Percentiles rank a stretch among this genome's conserved stretches.
phyloP scores from a whole-genome alignment of 768 basidiomycete species.

The Boletus barrowsii region DNA sequence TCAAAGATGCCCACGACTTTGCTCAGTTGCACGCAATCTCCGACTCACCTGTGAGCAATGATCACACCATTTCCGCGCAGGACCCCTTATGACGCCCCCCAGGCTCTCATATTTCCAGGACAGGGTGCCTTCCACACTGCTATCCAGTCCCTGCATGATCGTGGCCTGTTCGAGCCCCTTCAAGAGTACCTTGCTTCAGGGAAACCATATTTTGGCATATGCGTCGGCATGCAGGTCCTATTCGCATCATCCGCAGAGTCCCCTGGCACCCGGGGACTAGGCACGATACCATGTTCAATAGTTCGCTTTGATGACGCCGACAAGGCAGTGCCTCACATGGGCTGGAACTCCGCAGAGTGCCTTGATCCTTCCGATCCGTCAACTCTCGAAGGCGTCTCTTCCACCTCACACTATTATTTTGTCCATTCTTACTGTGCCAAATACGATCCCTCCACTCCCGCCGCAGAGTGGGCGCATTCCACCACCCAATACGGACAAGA shows the following conservation, averaged over 20 bases:
- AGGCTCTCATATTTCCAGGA: slow-evolving; percentile 96
- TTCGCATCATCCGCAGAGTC: slow-evolving; percentile 86
- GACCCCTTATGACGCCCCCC: slow-evolving; percentile 10
- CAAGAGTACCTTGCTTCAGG: slow-evolving; percentile 81
- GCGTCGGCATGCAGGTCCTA: slow-evolving; percentile 97
- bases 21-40: slow-evolving; percentile 38
- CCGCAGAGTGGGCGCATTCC: slow-evolving; percentile 76
- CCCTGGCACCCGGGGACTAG: slow-evolving; percentile 64
- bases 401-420: slow-evolving; percentile 84
- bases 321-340: slow-evolving; percentile 96
- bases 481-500: slow-evolving; percentile 95
- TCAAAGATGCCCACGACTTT: slow-evolving; percentile 77
- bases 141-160: slow-evolving; percentile 66
- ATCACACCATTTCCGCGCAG: slow-evolving; percentile 4
- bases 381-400: slow-evolving; percentile 45
- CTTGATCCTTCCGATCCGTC: slow-evolving; percentile 42
- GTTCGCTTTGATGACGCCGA: slow-evolving; percentile 63
- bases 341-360: slow-evolving; percentile 83
- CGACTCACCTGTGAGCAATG: slow-evolving; percentile 61
- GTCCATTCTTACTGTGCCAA: slow-evolving; percentile 92
- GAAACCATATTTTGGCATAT: slow-evolving; percentile 94
- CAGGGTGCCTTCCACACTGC: slow-evolving; percentile 93
- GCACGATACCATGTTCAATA: slow-evolving; percentile 80
- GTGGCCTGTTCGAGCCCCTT: slow-evolving; percentile 78
- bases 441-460: slow-evolving; percentile 59